Base-by-base conservation (phyloP, 345 rosid species). In the Citrus trifoliata region DNA sequence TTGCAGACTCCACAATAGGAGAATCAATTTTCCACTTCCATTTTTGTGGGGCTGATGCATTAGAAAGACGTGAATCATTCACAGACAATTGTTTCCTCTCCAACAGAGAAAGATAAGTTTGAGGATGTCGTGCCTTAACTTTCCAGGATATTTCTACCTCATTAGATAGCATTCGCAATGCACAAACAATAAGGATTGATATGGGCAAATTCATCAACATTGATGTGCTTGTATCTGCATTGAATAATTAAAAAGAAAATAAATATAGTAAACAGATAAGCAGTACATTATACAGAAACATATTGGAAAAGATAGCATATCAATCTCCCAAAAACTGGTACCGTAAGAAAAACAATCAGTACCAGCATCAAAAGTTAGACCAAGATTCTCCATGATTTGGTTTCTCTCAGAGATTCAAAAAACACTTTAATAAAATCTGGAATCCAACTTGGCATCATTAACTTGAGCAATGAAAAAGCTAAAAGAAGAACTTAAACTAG, bases 151-250 rank as follows among this genome's bases (percentile, higher is more conserved):
- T 88, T 75, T 97, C 97, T 79, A 97, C 93, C 83, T 89, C 88
- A 65, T 80, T 90, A 74, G 67, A 77, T 56, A 94, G 62, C 73
- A 94, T 79, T 35, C 98, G 85, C 28, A 91, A 10, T 14, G 78
- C 85, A 7, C 87, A 83, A 65, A 87, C 90, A 68, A 87, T 60
- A 42, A 93, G 89, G 59, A 93, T 78, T n/a, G 97, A 92, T 76
- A 94, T 83, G 14, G 99, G 99, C 35, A 93, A 80, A 87, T 97
- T 97, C 91, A 92, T 88, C 98, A 90, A 91, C 99, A 94, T 92
- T 46, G 96, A 93, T 53, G 91, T 86, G 83, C 99, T 94, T 25
- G 98, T 90, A 90, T 94, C 99, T 94, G 91, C 83, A 80, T 66
- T 60, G n/a, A 55, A 55, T 48, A 70, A 22, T 5, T n/a, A 77